phyloP scores from a whole-genome alignment of 23 red algal species.

The Gracilaria caudata region DNA sequence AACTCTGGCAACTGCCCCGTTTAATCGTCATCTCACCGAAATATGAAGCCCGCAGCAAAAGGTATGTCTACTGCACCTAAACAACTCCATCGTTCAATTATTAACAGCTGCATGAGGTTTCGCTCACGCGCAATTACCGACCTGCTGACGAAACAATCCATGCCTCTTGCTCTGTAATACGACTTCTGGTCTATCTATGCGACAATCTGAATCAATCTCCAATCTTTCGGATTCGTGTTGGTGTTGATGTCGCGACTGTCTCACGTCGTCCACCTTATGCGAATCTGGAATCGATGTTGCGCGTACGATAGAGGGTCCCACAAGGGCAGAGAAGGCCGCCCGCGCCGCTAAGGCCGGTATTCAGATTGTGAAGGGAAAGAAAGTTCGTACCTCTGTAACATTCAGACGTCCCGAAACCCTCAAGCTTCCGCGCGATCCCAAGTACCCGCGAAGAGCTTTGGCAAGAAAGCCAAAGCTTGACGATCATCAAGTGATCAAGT shows the following conservation, averaged over 20 bases:
- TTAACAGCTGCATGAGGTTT: background rate
- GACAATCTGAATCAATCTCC: background rate
- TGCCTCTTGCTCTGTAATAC: background rate
- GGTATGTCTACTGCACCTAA: background rate
- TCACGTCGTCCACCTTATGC: background rate
- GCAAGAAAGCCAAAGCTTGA: slow-evolving; percentile 89
- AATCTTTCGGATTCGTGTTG: background rate
- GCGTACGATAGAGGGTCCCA: background rate
- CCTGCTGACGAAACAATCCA: background rate
- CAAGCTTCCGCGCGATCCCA: slow-evolving; percentile 82
- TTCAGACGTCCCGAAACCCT: slow-evolving; percentile 88
- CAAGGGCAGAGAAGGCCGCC: slow-evolving; percentile 59
- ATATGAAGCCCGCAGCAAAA: slow-evolving; percentile 24
- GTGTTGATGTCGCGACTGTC: background rate
- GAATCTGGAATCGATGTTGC: background rate
- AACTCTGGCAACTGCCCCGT: background rate
- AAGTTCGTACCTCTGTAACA: slow-evolving; percentile 73
- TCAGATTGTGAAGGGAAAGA: slow-evolving; percentile 69
- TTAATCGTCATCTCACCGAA: background rate
- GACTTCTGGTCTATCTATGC: background rate
- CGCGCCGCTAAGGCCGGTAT: slow-evolving; percentile 57
- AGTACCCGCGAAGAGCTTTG: slow-evolving; percentile 84
- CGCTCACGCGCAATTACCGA: background rate
- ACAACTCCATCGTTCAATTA: background rate
- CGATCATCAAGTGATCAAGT: slow-evolving; percentile 88